phyloP scores from a whole-genome alignment of 78 protist species.

The Dictyostelium brefeldianum region DNA sequence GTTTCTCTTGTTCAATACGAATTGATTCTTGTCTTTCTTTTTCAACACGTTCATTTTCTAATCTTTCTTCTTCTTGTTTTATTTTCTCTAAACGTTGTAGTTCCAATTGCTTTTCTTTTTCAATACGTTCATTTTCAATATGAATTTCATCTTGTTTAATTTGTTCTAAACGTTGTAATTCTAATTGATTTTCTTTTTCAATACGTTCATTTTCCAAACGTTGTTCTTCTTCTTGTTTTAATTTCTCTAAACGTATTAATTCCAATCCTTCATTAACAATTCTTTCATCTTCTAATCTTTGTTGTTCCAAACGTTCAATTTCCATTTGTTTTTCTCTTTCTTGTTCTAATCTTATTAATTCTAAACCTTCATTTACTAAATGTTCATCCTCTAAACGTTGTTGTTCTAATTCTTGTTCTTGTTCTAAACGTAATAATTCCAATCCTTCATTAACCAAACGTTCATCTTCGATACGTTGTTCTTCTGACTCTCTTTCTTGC shows the following conservation, averaged over 20 bases:
- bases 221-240: too few relatives aligned
- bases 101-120: not conserved
- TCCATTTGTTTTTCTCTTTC: not conserved
- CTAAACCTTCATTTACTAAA: not conserved
- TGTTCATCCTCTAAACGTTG: not conserved
- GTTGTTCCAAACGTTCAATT: not conserved
- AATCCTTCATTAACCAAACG: not conserved
- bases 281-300: not conserved
- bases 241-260: not conserved
- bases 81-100: not conserved
- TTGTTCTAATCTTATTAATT: not conserved
- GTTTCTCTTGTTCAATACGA: not conserved
- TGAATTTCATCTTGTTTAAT: not conserved
- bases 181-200: not conserved
- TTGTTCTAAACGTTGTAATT: not conserved
- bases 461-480: not conserved
- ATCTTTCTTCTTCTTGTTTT: not conserved
- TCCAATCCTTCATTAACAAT: not conserved
- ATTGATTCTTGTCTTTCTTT: not conserved
- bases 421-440: not conserved
- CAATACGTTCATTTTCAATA: not conserved
- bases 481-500: not conserved
- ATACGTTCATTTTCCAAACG: not conserved
- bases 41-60: conserved; percentile 2
- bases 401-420: not conserved